Base-by-base conservation (phyloP, 1,284 basidiomycete genomes). In the Agaricales sp. region DNA sequence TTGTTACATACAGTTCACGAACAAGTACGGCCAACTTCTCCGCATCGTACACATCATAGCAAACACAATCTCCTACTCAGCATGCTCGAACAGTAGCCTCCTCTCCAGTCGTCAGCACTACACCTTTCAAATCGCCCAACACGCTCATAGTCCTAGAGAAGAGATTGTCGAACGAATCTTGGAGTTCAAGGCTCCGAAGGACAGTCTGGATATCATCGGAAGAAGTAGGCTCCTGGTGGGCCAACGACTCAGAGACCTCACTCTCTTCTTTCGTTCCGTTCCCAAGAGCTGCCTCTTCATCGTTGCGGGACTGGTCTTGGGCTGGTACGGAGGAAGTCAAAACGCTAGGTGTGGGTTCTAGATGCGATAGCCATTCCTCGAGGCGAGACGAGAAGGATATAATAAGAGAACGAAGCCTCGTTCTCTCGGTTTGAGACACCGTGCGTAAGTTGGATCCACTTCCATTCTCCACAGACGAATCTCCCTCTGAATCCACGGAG, bases 311-410 rank as follows among this genome's bases (percentile, higher is more conserved):
- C 47, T 55, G 53, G 48, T 56, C 53, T 49, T 53, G 58, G 49
- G 54, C 53, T 1, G 54, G 61, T 22, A 56, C 55, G 16, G 53
- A 35, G 8, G 61, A 43, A 16, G n/a, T 12, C 19, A 12, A 11
- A 12, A 18, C 19, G 41, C 30, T 46, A 16, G 2, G 6, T 6
- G 11, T n/a, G 2, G 30, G 54, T 26, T 58, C 56, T 21, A 70
- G 54, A 18, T 51, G 56, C 4, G 65, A 67, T 41, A 87, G 52
- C 85, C 84, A 88, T 55, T 83, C 82, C 56, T 87, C 86, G 44
- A 88, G 60, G 20, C 60, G 66, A 12, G 74, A 69, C 26, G 74
- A 72, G 1, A 78, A 82, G 2, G 70, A 67, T 1, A 85, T 63
- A 18, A 88, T 64, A 46, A 87, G 55, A 57, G 84, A 86, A 25